phyloP scores from a whole-genome alignment of 805 yeast genomes.

The Hemisphaericaspora nanyangensis region DNA sequence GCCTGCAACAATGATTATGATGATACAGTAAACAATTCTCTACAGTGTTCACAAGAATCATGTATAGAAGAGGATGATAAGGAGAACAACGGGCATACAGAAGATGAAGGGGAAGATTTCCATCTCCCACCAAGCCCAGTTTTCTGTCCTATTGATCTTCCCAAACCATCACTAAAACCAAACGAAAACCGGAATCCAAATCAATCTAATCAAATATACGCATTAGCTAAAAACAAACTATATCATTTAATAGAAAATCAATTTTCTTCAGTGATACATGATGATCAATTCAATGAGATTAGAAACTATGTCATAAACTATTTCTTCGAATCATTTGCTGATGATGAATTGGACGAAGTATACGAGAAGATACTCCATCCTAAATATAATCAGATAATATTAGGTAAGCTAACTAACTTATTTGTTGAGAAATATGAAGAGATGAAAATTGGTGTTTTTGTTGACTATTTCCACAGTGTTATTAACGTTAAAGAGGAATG shows the following conservation, averaged over 20 bases:
- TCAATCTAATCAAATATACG: too few relatives aligned
- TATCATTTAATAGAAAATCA: slow-evolving; percentile 7
- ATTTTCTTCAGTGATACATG: slow-evolving; percentile 5
- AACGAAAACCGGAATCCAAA: not conserved
- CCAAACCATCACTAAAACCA: slow-evolving; percentile 3
- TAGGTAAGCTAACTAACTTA: slow-evolving; percentile 11
- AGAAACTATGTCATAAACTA: slow-evolving; percentile 15
- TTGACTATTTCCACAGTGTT: slow-evolving; percentile 5
- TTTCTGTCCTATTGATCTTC: slow-evolving; percentile 1
- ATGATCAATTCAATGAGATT: slow-evolving; percentile 10
- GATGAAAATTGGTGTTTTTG: slow-evolving; percentile 13
- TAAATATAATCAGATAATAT: slow-evolving; percentile 1
- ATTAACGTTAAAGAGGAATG: slow-evolving; percentile 8
- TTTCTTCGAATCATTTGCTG: slow-evolving; percentile 11
- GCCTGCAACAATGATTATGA: too few relatives aligned
- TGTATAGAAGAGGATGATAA: too few relatives aligned
- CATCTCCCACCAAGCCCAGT: slow-evolving; percentile 6
- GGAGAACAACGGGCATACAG: too few relatives aligned
- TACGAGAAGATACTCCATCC: slow-evolving; percentile 2
- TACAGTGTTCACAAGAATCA: too few relatives aligned
- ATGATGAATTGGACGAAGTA: slow-evolving; percentile 6
- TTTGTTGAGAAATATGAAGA: slow-evolving; percentile 16
- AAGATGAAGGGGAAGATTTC: not conserved
- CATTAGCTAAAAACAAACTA: slow-evolving; percentile 5
- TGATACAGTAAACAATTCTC: too few relatives aligned